Evolutionary conservation across 768 basidiomycete species (phyloP).

Genomic region (Leccinum broughii): DNA sequence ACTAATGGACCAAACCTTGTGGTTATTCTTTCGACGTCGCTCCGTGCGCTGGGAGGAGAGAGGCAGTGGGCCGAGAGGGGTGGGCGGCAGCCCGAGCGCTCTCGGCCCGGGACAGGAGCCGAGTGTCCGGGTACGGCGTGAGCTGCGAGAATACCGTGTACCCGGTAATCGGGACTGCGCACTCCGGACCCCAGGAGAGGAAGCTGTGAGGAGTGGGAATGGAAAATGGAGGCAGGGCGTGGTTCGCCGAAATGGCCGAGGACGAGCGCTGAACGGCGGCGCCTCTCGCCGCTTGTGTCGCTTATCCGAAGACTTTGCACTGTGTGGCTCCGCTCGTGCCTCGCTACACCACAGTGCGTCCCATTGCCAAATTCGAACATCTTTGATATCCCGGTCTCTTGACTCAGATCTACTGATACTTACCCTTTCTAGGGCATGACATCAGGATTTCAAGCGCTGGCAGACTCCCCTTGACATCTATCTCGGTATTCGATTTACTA

Average conservation of each 20-base stretch:
- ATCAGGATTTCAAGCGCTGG: constrained; percentile 15
- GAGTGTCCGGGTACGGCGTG: not conserved
- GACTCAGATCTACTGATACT: not conserved
- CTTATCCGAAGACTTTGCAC: not conserved
- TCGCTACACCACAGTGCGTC: too few relatives aligned
- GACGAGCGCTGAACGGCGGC: too few relatives aligned
- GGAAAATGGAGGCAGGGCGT: not conserved
- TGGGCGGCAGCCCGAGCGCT: too few relatives aligned
- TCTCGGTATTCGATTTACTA: constrained; percentile 2
- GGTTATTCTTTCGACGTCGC: not conserved
- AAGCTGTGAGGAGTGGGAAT: too few relatives aligned
- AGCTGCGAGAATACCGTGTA: not conserved
- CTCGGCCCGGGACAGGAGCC: too few relatives aligned
- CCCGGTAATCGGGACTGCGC: not conserved
- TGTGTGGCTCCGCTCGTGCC: too few relatives aligned
- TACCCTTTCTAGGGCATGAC: not conserved
- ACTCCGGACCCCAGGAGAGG: not conserved
- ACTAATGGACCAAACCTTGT: constrained; percentile 5
- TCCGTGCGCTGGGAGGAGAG: not conserved
- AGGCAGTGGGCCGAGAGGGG: not conserved
- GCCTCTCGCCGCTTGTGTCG: not conserved
- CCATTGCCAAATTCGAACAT: too few relatives aligned
- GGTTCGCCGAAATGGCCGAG: too few relatives aligned
- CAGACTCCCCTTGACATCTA: constrained; percentile 14
- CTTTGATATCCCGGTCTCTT: not conserved